These are phyloP conservation scores for Proliferodiscus dingleyae DNA, from an alignment of 2,329 filamentous ascomycete species.

Conservation along the genomic window DNA sequence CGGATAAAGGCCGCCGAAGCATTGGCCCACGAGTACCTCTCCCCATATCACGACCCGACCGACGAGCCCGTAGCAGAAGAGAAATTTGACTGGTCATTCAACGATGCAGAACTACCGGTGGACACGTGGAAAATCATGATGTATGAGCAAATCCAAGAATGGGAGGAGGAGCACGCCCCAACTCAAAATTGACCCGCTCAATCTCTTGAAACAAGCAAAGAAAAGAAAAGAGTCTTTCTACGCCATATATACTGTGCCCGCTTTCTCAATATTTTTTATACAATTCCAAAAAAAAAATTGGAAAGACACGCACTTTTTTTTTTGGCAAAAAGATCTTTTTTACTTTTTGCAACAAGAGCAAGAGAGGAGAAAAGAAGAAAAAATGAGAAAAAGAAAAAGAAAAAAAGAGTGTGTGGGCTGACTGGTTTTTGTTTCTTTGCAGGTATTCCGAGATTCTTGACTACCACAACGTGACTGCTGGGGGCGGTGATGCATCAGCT, in stretches of 20 bases:
- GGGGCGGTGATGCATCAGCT: constrained; percentile 40
- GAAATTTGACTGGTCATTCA: constrained; percentile 99
- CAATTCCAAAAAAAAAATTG: too few species aligned
- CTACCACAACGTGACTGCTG: constrained; percentile 74
- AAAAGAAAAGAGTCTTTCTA: too few species aligned
- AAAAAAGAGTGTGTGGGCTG: constrained; percentile 24
- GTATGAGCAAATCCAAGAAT: constrained; percentile 50
- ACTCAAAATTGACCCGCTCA: constrained; percentile 16
- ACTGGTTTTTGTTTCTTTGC: constrained; percentile 28
- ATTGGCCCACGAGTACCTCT: constrained; percentile 86
- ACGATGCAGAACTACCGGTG: constrained; percentile 92
- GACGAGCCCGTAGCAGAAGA: constrained; percentile 94
- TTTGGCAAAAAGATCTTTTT: too few species aligned
- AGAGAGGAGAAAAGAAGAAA: too few species aligned
- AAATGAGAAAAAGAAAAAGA: constrained; percentile 1
- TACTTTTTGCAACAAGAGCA: too few species aligned
- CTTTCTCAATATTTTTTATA: too few species aligned
- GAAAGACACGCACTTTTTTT: too few species aligned
- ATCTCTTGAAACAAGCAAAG: constrained; percentile 11
- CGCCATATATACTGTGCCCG: too few species aligned
- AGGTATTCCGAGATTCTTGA: constrained; percentile 99
- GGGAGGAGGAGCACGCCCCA: constrained; percentile 19
- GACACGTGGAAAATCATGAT: constrained; percentile 99
- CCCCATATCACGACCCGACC: constrained; percentile 94
- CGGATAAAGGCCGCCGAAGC: constrained; percentile 83